phyloP scores from a whole-genome alignment of 805 yeast genomes.

The Deakozyma indianensis region DNA sequence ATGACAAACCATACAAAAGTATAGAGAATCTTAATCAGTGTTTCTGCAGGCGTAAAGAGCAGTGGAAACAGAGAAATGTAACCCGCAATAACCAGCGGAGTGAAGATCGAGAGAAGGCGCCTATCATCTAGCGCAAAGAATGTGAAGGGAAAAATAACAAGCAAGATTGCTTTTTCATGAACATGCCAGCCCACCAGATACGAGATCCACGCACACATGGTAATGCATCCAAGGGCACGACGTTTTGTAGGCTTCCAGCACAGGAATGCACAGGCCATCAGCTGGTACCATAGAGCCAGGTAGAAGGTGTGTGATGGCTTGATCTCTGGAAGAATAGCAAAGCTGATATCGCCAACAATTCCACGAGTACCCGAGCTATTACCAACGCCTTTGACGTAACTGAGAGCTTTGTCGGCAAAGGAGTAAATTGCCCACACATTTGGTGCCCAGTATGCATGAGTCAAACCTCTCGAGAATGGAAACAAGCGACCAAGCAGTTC shows the following conservation, averaged over 20 bases:
- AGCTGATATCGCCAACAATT: constrained; percentile 78
- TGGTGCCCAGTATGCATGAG: constrained; percentile 99
- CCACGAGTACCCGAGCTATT: constrained; percentile 57
- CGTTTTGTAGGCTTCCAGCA: constrained; percentile 49
- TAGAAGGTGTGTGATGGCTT: constrained; percentile 65
- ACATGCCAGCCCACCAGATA: constrained; percentile 98
- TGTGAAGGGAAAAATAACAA: constrained; percentile 77
- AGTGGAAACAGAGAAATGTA: constrained; percentile 82
- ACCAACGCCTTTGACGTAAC: constrained; percentile 14
- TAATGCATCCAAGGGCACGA: constrained; percentile 69
- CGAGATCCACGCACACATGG: constrained; percentile 82
- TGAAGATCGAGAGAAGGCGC: constrained; percentile 56
- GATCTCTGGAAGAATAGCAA: constrained; percentile 66
- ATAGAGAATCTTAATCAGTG: constrained; percentile 59
- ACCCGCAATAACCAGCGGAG: constrained; percentile 62
- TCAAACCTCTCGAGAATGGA: constrained; percentile 88
- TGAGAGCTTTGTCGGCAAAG: constrained; percentile 57
- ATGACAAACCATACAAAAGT: constrained; percentile 78
- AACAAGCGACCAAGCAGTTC: constrained; percentile 59
- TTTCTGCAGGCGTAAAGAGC: constrained; percentile 64
- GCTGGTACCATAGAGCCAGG: constrained; percentile 73
- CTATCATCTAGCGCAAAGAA: constrained; percentile 60
- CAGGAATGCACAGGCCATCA: constrained; percentile 59
- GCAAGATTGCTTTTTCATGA: constrained; percentile 91
- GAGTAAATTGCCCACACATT: constrained; percentile 94